Evolutionary conservation across 352 stramenopile genomes (phyloP), one percentile per base, ranked within the genome.

Genomic region (Pythium dissimile): DNA sequence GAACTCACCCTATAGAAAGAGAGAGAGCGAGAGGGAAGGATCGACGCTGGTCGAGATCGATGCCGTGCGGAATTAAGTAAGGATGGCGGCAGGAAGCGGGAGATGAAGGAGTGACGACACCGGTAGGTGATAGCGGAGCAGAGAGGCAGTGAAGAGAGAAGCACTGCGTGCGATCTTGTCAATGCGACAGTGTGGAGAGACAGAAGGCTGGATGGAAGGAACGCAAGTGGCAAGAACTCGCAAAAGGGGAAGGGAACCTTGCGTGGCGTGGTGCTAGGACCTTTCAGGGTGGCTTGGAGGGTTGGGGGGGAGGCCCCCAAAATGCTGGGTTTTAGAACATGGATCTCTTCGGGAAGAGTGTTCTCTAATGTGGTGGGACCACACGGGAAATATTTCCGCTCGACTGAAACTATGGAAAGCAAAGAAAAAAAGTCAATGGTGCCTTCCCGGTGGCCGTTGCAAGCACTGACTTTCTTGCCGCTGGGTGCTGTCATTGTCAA

Each of bases 391-490:
- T 47, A 60, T 60, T 51, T 53, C 53, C 10, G 2, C 13, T 6
- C 23, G 30, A 47, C 53, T 60, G 53, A 60, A 60, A 60, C 53
- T 24, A 60, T 44, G 53, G 53, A 60, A 60, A 60, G 41, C 39
- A 60, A 60, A 60, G 53, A 60, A 60, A 53, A 42, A 53, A 41
- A 53, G 9, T 7, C 45, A 24, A 24, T 28, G 12, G 18, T 5
- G 43, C 26, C 18, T 38, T 18, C 28, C 27, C n/a, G n/a, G 46
- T 54, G 46, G 46, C 46, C 28, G 46, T 43, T 54, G 46, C 16
- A 4, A 30, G 35, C 32, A 23, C n/a, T 32, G 21, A n/a, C 49
- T 30, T 41, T 41, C 30, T 21, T 21, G 45, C n/a, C 15, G 16
- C 26, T 21, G 45, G 11, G 45, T 28, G 15, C 45, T 53, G 45